Evolutionary conservation across 2,329 filamentous ascomycete species (phyloP), one percentile per base, ranked within the genome.

Genomic region (Sarocladiaceae sp.): DNA sequence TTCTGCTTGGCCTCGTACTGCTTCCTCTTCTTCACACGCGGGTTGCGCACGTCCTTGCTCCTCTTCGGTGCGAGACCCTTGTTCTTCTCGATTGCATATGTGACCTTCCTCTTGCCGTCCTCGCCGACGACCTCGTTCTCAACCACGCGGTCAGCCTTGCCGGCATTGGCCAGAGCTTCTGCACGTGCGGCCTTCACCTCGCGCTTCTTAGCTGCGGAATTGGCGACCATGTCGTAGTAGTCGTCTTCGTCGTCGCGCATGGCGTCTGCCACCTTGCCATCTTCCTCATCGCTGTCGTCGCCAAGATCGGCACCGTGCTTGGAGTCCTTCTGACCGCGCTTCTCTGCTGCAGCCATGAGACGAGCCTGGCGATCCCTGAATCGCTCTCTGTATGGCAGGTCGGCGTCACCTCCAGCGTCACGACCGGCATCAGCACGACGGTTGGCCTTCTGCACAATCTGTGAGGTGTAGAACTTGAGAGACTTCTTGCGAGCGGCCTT

Each of bases 1-100:
- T 97, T 97, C 82, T 93, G 88, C 80, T 96, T 97, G 70, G 91
- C 87, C 66, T 95, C 91, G 69, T 84, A 99, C 83, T 90, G 91
- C 83, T 90, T 90, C 71, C 90, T 84, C 87, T 97, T 97, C 87
- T 97, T 99, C 58, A 97, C 93, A 68, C 94, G 80, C 31, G 94
- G 92, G 73, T 99, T 99, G 57, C 93, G 79, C 54, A 91, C 87
- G 61, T 96, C 92, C 83, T 99, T 97, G 79, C 88, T 95, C 57
- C 93, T 80, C 70, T 88, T 87, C 44, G 92, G 90, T 54, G 90
- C 86, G 57, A 99, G 74, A 28, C 94, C 94, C 80, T 97, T 97
- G 73, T 99, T 99, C 83, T 97, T 97, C 74, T 92, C 83, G 64
- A 99, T 99, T 60, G 86, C 82, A 71, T 97, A 97, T 17, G 84